Percentiles rank a stretch among this genome's conserved stretches.
Conservation (phyloP, 805 yeast genomes). For the Kuraishia borneana region DNA sequence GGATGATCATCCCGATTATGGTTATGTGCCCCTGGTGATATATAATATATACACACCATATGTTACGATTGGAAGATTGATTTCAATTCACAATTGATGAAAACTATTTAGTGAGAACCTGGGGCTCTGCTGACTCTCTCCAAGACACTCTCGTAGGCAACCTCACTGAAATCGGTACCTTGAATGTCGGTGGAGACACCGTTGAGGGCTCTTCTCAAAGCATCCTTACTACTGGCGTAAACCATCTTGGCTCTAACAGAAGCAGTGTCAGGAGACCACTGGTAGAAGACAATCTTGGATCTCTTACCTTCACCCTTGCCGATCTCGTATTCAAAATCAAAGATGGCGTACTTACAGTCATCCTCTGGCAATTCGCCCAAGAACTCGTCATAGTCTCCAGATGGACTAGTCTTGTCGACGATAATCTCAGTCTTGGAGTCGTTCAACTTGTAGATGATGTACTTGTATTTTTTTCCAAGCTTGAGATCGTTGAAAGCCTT, state of each 20-base stretch:
- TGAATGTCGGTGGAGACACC: conserved; percentile 93
- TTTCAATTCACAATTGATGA: no score
- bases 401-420: conserved; percentile 75
- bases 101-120: conserved; percentile 42
- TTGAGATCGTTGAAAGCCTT: conserved; percentile 92
- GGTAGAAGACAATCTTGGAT: conserved; percentile 57
- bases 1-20: no score
- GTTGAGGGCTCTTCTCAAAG: conserved; percentile 92
- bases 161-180: conserved; percentile 97
- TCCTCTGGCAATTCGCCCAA: conserved; percentile 86
- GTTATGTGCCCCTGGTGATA: neutral
- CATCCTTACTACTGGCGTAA: conserved; percentile 96
- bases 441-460: conserved; percentile 70
- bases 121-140: conserved; percentile 84
- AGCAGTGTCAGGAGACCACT: conserved; percentile 98
- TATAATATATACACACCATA: neutral
- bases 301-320: conserved; percentile 88
- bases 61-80: neutral
- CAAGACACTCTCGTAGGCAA: conserved; percentile 85
- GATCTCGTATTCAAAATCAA: conserved; percentile 92
- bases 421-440: conserved; percentile 82
- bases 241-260: conserved; percentile 95
- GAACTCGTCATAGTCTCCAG: conserved; percentile 72
- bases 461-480: conserved; percentile 84
- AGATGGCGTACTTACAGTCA: conserved; percentile 93